These are phyloP conservation scores for Mortierella sp. DNA, from an alignment of 371 early-diverging fungal species.

Conservation along the genomic window DNA sequence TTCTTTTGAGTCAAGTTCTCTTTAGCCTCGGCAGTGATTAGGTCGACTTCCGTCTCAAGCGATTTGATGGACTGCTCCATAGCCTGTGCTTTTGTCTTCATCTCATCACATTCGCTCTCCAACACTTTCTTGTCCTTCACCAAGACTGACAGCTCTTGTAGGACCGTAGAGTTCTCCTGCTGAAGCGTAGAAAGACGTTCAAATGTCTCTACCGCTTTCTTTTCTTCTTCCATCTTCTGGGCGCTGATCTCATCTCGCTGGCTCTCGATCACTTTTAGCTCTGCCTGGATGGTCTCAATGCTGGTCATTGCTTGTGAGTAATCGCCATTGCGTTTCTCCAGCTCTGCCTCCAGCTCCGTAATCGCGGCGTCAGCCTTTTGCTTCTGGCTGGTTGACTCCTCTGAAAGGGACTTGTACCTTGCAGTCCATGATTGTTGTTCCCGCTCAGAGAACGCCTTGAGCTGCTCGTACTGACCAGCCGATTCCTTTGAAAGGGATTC, in stretches of 20 bases:
- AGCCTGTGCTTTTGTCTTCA: conserved; percentile 8
- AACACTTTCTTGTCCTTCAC: neutral
- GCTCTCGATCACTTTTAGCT: conserved; percentile 20
- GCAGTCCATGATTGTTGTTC: conserved; percentile 10
- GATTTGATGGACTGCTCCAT: conserved; percentile 15
- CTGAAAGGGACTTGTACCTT: conserved; percentile 13
- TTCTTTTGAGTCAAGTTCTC: conserved; percentile 7
- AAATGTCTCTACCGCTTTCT: conserved; percentile 4
- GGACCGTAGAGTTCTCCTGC: conserved; percentile 10
- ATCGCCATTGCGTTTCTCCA: conserved; percentile 16
- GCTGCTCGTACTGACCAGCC: conserved; percentile 8
- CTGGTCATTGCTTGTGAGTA: conserved; percentile 10
- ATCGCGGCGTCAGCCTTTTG: conserved; percentile 6
- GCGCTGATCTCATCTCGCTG: conserved; percentile 27
- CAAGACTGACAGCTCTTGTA: conserved; percentile 4
- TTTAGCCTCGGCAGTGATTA: conserved; percentile 11
- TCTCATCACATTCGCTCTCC: conserved; percentile 14
- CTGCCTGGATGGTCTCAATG: conserved; percentile 21
- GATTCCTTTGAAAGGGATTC: conserved; percentile 6
- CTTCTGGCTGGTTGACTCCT: conserved; percentile 9
- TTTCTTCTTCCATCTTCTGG: conserved; percentile 17
- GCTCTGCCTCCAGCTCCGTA: conserved; percentile 1
- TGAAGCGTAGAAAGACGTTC: conserved; percentile 7
- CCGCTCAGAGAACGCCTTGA: conserved; percentile 8
- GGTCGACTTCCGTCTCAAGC: conserved; percentile 14